Base-by-base conservation (phyloP, 805 yeast species). In the Myxozyma melibiosi region DNA sequence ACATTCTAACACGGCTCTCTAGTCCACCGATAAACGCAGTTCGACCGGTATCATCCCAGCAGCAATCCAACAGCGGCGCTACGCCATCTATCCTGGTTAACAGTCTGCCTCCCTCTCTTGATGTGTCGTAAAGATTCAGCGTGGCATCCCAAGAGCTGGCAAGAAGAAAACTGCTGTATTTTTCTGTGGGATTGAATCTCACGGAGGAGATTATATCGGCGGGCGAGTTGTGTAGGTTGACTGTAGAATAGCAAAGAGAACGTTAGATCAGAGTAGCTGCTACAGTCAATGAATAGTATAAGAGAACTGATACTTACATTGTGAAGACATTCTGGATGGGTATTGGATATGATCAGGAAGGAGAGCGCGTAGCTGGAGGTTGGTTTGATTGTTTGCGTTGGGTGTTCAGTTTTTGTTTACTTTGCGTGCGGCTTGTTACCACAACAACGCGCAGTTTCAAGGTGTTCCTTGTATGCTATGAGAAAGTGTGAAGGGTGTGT, bases 111-210 rank as follows among this genome's bases (percentile, higher is more conserved):
- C 60, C 58, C 9, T 65, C 61, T 2, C 61, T 51, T 24, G 69
- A 67, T 1, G 73, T 68, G 57, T 77, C 77, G 65, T 77, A 83
- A 2, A 82, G 68, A 3, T 75, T 65, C 0, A 83, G 65, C 2
- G 73, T 66, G 2, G 81, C 78, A 62, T 83, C 87, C 88, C 90
- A 85, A 0, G 84, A 73, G 1, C 85, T 74, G 0, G 75, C 80
- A 2, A 81, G 67, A 13, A 84, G 70, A 48, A 76, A 46, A 39
- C 45, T 40, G 24, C 46, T 43, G 40, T 59, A 52, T 35, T 55
- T 48, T 25, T 50, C 57, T 11, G 60, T 48, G 8, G 58, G 58
- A 28, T 55, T 58, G 56, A 44, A 58, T 16, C 42, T 42, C 18
- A 58, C 50, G 8, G 59, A 11, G 6, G 62, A 58, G 24, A 58